These are phyloP conservation scores for Heimioporus sp. DNA, from an alignment of 768 basidiomycete species.

Conservation along the genomic window DNA sequence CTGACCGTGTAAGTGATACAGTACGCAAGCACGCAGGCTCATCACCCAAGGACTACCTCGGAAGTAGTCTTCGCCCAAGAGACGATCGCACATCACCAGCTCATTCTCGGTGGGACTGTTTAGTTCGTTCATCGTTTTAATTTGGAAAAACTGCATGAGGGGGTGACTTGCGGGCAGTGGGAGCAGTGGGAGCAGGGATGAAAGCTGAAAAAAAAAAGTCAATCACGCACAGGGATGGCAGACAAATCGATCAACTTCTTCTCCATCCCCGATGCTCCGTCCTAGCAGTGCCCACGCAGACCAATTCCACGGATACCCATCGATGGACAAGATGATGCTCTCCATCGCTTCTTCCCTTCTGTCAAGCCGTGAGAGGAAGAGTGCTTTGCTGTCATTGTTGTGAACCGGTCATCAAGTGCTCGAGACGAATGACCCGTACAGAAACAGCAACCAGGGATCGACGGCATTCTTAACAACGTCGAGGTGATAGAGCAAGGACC, in stretches of 20 bases:
- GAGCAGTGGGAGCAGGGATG: conserved; percentile 42
- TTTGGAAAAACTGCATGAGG: conserved; percentile 72
- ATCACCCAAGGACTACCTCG: conserved; percentile 83
- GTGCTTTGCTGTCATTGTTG: conserved; percentile 60
- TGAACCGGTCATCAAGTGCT: neutral
- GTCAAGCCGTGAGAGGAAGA: conserved; percentile 77
- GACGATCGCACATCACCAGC: conserved; percentile 73
- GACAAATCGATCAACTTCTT: conserved; percentile 59
- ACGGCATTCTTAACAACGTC: conserved; percentile 52
- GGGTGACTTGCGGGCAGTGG: conserved; percentile 52
- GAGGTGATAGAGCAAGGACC: conserved; percentile 55
- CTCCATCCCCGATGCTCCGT: conserved; percentile 75
- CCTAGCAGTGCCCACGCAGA: conserved; percentile 85
- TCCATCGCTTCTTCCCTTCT: conserved; percentile 88
- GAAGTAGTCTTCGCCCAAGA: conserved; percentile 71
- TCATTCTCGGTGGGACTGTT: conserved; percentile 89
- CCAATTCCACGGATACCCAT: conserved; percentile 91
- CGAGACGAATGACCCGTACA: conserved; percentile 43
- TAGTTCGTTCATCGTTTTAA: conserved; percentile 86
- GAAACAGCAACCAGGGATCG: conserved; percentile 83
- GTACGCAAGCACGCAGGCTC: conserved; percentile 79
- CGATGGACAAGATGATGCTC: conserved; percentile 69
- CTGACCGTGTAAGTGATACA: conserved; percentile 90
- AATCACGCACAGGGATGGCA: conserved; percentile 1
- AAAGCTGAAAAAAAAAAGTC: conserved; percentile 34